Evolutionary conservation across 352 stramenopile genomes (phyloP), one percentile per base, ranked within the genome.

Genomic region (Phytophthora pseudosyringae): DNA sequence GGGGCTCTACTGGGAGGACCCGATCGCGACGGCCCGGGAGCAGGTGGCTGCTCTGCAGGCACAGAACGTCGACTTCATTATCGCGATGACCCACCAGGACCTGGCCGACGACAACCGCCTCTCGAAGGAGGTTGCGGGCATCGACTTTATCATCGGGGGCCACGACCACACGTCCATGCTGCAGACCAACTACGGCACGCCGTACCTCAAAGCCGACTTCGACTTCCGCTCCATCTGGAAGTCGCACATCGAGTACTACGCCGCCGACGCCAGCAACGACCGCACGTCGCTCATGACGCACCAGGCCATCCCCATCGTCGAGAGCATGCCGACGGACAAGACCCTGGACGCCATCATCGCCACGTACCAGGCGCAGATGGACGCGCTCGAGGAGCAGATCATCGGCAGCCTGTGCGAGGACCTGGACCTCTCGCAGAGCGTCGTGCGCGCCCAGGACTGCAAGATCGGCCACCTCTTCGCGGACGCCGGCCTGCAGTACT

Each of bases 141-240:
- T 93, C 15, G 65, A 88, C 64, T 63, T 93, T 11, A 93, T 93
- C 59, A 75, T 87, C 45, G 84, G 71, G 26, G 84, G 84, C 25
- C 84, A 93, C 62, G 85, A 91, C 69, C 85, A 93, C 72, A 73
- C 68, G 45, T 83, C 74, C 5, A 93, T 91, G 79, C 58, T 90
- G 48, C 82, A 93, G 64, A 90, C 72, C 46, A 86, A 86, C 61
- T 91, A 74, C 54, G 80, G 80, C 43, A 79, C 83, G 47, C 81
- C 85, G 61, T 93, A 91, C 70, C 51, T 91, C 48, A 93, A 93
- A 67, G 55, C 81, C 3, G 84, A 90, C 40, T 81, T 88, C 28
- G 75, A 93, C 62, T 91, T 93, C 68, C 81, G 78, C 18, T 83
- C 80, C 33, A 76, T 92, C 52, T 90, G 83, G 83, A 48, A 60